phyloP scores from a whole-genome alignment of 257 asterid genomes.

The Solanum virginianum region DNA sequence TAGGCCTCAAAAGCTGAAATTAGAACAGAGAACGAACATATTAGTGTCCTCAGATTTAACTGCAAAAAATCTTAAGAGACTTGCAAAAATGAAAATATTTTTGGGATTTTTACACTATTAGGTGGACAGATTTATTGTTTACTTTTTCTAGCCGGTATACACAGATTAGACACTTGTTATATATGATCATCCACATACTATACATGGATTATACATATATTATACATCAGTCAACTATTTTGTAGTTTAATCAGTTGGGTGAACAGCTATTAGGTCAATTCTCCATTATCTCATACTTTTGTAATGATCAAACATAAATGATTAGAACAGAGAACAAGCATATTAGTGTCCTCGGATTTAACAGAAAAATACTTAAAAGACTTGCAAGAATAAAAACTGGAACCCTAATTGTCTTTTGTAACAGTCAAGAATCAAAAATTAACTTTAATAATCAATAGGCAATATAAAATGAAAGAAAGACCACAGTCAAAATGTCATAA shows the following conservation, averaged over 20 bases:
- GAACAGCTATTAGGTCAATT: no score
- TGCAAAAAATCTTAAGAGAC: background rate
- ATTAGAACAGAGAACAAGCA: slow-evolving; percentile 1
- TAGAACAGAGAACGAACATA: background rate
- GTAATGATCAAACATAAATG: no score
- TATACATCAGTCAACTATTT: no score
- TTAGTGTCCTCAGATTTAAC: background rate
- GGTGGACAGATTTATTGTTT: background rate
- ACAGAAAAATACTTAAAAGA: background rate
- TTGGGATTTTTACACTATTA: background rate
- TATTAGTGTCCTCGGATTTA: background rate
- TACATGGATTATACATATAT: background rate
- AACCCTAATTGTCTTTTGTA: background rate
- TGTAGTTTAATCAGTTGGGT: no score
- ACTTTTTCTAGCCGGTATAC: background rate
- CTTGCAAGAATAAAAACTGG: background rate
- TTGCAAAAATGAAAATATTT: background rate
- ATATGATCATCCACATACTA: no score
- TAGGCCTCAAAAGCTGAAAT: slow-evolving; percentile 85
- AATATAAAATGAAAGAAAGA: background rate
- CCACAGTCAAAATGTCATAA: background rate
- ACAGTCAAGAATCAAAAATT: background rate
- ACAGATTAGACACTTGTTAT: no score
- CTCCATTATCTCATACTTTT: no score
- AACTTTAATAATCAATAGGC: background rate